Base-by-base conservation (phyloP, 2,329 filamentous ascomycete genomes). In the Hypomyces rosellus region DNA sequence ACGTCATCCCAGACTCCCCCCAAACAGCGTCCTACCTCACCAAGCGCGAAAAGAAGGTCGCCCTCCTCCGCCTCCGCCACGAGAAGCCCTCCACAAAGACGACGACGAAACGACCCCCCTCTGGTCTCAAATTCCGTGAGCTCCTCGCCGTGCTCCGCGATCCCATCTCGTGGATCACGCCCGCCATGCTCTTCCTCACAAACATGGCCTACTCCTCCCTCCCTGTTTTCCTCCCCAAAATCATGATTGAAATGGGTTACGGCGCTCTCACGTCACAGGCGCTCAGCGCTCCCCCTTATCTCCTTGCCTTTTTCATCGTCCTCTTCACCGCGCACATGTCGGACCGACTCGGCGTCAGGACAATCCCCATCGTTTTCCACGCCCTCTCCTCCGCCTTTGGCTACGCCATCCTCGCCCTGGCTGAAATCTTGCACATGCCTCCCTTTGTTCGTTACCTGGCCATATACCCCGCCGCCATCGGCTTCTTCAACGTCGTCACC, bases 121-220 rank as follows among this genome's bases (percentile, higher is more conserved):
- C 59, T n/a, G 69, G 71, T 7, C 71, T 87, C 45, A 70, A 81
- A 37, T 69, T 74, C 59, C 65, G 66, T 30, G 82, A 86, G 57
- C 74, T 87, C 38, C 61, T 81, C 13, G 70, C 77, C 53, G 61
- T 70, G 13, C 59, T 70, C 45, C 44, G 54, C 34, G 66, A 69
- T 52, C 67, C 67, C 44, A 56, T 66, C 49, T 62, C 65, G 38
- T 92, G 88, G 71, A 74, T 92, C 39, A 87, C 87, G 4, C 85
- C 89, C 1, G 68, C 81, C 59, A 95, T 95, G 80, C 88, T 95
- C 74, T 90, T 95, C 73, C 82, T 85, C 66, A 84, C 86, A 62
- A 95, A 96, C 68, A 86, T 95, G 65, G 86, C 89, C 12, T 96
- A 95, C 72, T 84, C 84, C 61, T 92, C 87, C 18, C 82, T 95